Conservation (phyloP, 73 alveolate genomes). For the Symbiodinium natans region DNA sequence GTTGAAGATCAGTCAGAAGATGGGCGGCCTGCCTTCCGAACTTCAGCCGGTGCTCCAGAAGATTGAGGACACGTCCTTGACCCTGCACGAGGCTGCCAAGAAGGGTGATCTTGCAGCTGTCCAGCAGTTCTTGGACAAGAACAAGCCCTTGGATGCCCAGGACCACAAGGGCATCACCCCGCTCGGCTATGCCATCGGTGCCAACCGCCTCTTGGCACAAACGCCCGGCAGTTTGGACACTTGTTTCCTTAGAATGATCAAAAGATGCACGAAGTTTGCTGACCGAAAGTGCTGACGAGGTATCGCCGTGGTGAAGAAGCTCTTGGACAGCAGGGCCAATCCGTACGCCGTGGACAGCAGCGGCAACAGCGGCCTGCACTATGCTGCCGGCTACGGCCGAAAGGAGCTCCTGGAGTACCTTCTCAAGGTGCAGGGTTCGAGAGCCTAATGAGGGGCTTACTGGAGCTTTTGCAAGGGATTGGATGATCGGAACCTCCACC, state of each 20-base stretch:
- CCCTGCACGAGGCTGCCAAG: slow-evolving; percentile 90
- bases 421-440: slow-evolving; percentile 22
- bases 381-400: slow-evolving; percentile 94
- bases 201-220: slow-evolving; percentile 66
- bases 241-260: too few species aligned
- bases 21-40: slow-evolving; percentile 83
- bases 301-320: slow-evolving; percentile 71
- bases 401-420: slow-evolving; percentile 84
- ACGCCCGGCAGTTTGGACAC: too few species aligned
- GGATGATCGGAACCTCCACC: too few species aligned
- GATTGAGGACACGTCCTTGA: slow-evolving; percentile 63
- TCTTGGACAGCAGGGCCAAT: slow-evolving; percentile 88
- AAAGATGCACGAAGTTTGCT: too few species aligned
- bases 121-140: slow-evolving; percentile 43
- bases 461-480: too few species aligned
- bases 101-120: slow-evolving; percentile 51
- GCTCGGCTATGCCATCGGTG: slow-evolving; percentile 82
- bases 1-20: slow-evolving; percentile 86
- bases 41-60: slow-evolving; percentile 61
- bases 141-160: slow-evolving; percentile 37
- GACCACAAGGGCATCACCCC: slow-evolving; percentile 88
- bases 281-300: too few species aligned
- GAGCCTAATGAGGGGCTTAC: too few species aligned
- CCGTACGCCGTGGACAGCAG: slow-evolving; percentile 28
- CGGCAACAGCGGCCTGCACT: slow-evolving; percentile 92